These are phyloP conservation scores for Porodaedalea pini DNA, from an alignment of 1,284 basidiomycete species.

Conservation along the genomic window DNA sequence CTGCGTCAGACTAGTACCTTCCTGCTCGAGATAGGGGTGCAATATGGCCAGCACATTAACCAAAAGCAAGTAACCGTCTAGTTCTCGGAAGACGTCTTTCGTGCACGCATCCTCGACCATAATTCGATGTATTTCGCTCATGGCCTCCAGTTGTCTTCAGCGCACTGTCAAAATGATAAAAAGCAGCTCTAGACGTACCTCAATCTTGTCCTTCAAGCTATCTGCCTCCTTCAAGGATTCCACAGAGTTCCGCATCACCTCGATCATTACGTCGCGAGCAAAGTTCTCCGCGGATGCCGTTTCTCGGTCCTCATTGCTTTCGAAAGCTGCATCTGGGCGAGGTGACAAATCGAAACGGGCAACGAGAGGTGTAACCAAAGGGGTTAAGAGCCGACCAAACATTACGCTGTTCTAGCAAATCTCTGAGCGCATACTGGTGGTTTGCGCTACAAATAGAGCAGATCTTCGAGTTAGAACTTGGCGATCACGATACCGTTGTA, in stretches of 20 bases:
- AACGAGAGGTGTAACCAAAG: conserved; percentile 48
- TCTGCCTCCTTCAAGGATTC: conserved; percentile 60
- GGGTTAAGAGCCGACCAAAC: conserved; percentile 50
- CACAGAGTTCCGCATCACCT: conserved; percentile 65
- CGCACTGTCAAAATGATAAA: not conserved
- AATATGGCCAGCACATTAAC: conserved; percentile 66
- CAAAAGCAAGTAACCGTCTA: conserved; percentile 73
- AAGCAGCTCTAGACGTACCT: conserved; percentile 44
- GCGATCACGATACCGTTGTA: too few species aligned
- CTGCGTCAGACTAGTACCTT: conserved; percentile 35
- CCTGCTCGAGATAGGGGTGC: conserved; percentile 31
- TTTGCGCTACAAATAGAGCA: too few species aligned
- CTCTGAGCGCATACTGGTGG: not conserved
- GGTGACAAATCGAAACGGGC: conserved; percentile 45
- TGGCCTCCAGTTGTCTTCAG: conserved; percentile 37
- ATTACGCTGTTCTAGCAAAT: conserved; percentile 29
- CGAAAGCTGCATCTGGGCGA: conserved; percentile 25
- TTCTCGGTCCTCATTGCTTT: conserved; percentile 36
- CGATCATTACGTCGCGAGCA: conserved; percentile 64
- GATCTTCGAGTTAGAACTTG: too few species aligned
- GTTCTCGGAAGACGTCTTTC: conserved; percentile 71
- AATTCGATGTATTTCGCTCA: conserved; percentile 58
- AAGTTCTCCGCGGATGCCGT: conserved; percentile 62
- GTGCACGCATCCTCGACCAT: conserved; percentile 57
- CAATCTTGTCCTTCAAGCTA: conserved; percentile 40